Base-by-base conservation (phyloP, 768 basidiomycete species). In the Mycena belliarum region DNA sequence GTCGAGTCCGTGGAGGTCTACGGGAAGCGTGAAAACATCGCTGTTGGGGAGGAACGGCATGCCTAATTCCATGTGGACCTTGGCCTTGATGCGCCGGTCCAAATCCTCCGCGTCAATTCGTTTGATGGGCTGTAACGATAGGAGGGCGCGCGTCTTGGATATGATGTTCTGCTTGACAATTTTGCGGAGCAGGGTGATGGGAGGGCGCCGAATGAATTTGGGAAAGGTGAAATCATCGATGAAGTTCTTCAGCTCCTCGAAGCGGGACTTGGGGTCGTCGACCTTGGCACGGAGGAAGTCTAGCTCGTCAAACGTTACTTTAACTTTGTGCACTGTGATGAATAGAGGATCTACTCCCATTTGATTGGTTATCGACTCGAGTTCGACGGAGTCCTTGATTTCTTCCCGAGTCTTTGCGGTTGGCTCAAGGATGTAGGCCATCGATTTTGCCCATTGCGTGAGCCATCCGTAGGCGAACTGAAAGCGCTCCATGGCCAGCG, bases 151-250 rank as follows among this genome's bases (percentile, higher is more conserved):
- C n/a, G n/a, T n/a, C n/a, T n/a, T 32, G 14, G 40, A 42, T 20
- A 21, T 21, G 15, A 42, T 42, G 40, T 57, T 57, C 23, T 72
- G 70, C 3, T 60, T 49, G 0, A 71, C 29, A 14, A 72, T 63
- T 29, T 64, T 63, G 4, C 63, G 35, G 0, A 71, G 3, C 1
- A 63, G 50, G 0, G 71, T 70, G n/a, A 69, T 59, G 0, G 69
- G 70, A 0, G 59, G 53, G 0, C 56, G 52, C 0, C 45, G 10
- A 1, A 37, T 12, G 23, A 69, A 49, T 7, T 24, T 54, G 18
- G 72, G 70, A 32, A 72, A 69, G 0, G 49, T 26, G 52, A 72
- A 71, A 9, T 49, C 49, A 4, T 61, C 48, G 21, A 71, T 63
- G 9, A 70, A 20, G n/a, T 63, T 54, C 1, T 20, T 26, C 0